These are phyloP conservation scores for Colletotrichum sp. DNA, from an alignment of 2,329 filamentous ascomycete species.

Conservation along the genomic window DNA sequence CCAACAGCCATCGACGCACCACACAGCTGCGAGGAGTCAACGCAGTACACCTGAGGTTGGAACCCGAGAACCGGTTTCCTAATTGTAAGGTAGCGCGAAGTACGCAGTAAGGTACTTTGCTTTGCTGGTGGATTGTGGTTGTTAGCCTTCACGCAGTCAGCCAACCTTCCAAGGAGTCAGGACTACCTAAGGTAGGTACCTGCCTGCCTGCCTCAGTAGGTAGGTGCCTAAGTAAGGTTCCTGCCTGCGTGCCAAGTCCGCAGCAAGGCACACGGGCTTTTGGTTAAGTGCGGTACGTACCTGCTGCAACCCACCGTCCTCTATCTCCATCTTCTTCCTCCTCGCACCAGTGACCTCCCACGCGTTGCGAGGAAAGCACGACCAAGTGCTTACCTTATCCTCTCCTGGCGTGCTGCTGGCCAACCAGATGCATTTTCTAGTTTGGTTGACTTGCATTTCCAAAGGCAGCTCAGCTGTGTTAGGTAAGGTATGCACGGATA, in stretches of 20 bases:
- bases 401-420: neutral
- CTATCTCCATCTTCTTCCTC: neutral
- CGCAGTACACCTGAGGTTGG: neutral
- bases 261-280: neutral
- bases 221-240: neutral
- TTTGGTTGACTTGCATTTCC: neutral
- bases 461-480: neutral
- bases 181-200: neutral
- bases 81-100: neutral
- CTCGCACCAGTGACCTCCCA: neutral
- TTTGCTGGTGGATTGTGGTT: neutral
- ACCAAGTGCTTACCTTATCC: neutral
- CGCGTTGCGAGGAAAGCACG: neutral
- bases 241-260: neutral
- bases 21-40: neutral
- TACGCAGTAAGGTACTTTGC: neutral
- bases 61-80: conserved; percentile 1
- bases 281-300: neutral
- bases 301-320: neutral
- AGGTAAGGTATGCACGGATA: too few species aligned
- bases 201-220: neutral
- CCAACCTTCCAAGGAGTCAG: neutral
- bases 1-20: neutral
- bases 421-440: neutral
- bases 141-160: neutral